A percentile compares a stretch with the other conserved stretches of the same genome.
phyloP scores from a whole-genome alignment of 306 rosid genomes.

The Citrullus amarus region DNA sequence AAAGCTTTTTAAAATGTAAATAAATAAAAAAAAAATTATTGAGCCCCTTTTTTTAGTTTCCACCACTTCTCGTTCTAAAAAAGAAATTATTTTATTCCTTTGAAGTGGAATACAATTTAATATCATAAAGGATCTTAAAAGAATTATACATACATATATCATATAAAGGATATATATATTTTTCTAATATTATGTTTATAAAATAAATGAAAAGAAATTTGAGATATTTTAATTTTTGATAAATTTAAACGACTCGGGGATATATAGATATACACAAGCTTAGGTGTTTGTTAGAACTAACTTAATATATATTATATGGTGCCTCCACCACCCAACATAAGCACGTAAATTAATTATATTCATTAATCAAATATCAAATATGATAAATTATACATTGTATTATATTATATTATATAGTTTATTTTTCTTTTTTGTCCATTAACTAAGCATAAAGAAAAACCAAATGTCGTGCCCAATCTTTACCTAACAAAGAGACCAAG shows the following conservation, averaged over 20 bases:
- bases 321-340: slow-evolving; percentile 3
- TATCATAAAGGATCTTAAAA: no score
- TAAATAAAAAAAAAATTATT: no score
- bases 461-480: not conserved
- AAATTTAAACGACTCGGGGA: no score
- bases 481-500: not conserved
- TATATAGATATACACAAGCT: no score
- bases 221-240: not conserved
- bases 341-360: not conserved
- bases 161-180: no score
- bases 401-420: slow-evolving; percentile 1
- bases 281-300: not conserved
- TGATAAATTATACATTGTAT: not conserved
- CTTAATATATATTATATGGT: not conserved
- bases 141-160: no score
- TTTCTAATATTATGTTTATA: no score
- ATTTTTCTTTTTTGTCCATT: not conserved
- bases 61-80: no score
- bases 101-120: no score
- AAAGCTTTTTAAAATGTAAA: no score
- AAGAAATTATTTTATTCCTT: no score
- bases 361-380: not conserved
- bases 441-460: not conserved
- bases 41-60: no score
- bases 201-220: not conserved